A percentile compares a stretch with the other conserved stretches of the same genome.
Evolutionary conservation across 257 asterid genomes (phyloP).

Genomic region (Penstemon barbatus): DNA sequence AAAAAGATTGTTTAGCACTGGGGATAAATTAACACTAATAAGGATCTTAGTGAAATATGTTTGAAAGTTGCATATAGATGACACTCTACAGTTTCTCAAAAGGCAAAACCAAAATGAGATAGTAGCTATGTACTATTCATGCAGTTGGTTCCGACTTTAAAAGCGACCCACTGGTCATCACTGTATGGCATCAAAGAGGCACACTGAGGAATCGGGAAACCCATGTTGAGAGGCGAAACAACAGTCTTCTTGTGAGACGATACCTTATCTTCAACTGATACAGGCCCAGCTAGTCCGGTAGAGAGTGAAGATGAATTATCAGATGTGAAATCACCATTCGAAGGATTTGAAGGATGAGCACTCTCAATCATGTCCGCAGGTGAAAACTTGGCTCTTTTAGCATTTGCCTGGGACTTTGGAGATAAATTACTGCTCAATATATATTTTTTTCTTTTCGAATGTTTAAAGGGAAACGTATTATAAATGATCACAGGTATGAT

Average conservation of each 20-base stretch:
- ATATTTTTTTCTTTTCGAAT: background rate
- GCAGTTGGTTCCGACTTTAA: conserved; percentile 27
- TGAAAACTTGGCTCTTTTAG: conserved; percentile 45
- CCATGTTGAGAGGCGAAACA: conserved; percentile 36
- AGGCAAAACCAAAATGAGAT: background rate
- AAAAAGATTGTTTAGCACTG: too few relatives aligned
- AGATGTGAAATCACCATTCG: conserved; percentile 20
- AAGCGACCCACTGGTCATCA: conserved; percentile 56
- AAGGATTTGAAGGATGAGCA: conserved; percentile 27
- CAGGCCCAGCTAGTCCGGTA: conserved; percentile 23
- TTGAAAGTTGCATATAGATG: background rate
- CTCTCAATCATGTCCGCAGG: conserved; percentile 25
- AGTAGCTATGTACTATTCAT: background rate
- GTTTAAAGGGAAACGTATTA: background rate
- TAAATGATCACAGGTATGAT: background rate
- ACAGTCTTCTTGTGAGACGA: conserved; percentile 32
- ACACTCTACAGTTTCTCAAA: background rate
- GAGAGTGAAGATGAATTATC: conserved; percentile 13
- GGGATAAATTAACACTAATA: too few relatives aligned
- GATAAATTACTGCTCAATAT: background rate
- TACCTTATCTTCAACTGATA: conserved; percentile 21
- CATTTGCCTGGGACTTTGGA: conserved; percentile 27
- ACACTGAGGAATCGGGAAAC: conserved; percentile 36
- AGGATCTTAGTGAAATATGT: too few relatives aligned
- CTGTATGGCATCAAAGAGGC: conserved; percentile 45